Base-by-base conservation (phyloP, 768 basidiomycete species). In the Harrya chromipes region DNA sequence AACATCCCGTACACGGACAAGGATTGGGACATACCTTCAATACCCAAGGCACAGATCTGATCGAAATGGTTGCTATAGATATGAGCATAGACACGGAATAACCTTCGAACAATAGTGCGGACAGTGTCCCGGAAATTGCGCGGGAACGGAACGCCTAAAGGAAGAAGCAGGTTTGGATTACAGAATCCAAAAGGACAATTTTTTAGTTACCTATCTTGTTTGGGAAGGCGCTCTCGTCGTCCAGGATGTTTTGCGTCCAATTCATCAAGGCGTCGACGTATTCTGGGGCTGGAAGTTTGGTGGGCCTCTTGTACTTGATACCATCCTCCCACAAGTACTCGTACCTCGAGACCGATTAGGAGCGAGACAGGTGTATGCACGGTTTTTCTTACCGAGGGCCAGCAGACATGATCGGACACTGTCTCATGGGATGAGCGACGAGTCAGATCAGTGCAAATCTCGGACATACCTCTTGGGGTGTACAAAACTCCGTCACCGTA, bases 21-120 rank as follows among this genome's bases (percentile, higher is more conserved):
- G 26, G 16, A 21, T 14, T 12, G 13, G 6, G 43, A 29, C 74
- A 35, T 53, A 95, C 95, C 95, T 81, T 99, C 97, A 45, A 99
- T 97, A 6, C 94, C 94, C 40, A 99, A 73, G 13, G 97, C 97
- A 67, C 95, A 98, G 51, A 98, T 91, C 61, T 98, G 95, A 61
- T 98, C 97, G 68, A 99, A 98, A 70, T 99, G 97, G 58, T 93
- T 95, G 76, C 94, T 95, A 75, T 99, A 99, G 63, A 98, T 85
- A 67, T 99, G 97, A 17, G 94, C 97, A 66, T 99, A 99, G 36
- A 99, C 90, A 16, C 97, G 82, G 79, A 99, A 99, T 47, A 99
- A 69, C 23, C 97, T 82, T 39, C 97, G 81, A 49, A 92, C 81
- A 51, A 99, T 93, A 10, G 90, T 92, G 63, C 92, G 86, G 53